These are phyloP conservation scores for Fusarium guadeloupense DNA, from an alignment of 2,329 filamentous ascomycete genomes.

Conservation along the genomic window DNA sequence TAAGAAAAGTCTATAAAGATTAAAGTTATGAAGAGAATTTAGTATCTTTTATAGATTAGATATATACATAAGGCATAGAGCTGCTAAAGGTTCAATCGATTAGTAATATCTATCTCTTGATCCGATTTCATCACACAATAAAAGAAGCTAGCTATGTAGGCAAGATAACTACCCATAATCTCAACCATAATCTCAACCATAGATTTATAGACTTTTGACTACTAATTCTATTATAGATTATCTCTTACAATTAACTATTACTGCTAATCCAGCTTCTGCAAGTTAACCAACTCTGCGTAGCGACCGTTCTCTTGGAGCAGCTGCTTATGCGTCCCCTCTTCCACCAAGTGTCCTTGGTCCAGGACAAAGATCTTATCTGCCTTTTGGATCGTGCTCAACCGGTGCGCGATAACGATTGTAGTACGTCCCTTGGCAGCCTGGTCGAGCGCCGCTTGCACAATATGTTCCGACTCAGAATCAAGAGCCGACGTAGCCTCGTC, in stretches of 20 bases:
- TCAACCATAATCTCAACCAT: background rate
- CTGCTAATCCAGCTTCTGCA: constrained; percentile 76
- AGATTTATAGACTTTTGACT: too few relatives aligned
- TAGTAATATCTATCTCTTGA: background rate
- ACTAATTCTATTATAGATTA: too few relatives aligned
- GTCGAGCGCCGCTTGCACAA: constrained; percentile 83
- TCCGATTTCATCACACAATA: too few relatives aligned
- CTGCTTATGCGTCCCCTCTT: constrained; percentile 81
- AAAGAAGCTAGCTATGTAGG: background rate
- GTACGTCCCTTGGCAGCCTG: constrained; percentile 83
- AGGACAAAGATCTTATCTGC: constrained; percentile 96
- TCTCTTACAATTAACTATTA: too few relatives aligned
- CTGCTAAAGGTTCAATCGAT: background rate
- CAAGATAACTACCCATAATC: background rate
- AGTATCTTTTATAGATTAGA: too few relatives aligned
- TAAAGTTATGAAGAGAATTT: too few relatives aligned
- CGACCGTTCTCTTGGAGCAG: constrained; percentile 74
- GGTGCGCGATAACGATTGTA: constrained; percentile 92
- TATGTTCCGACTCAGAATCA: constrained; percentile 79
- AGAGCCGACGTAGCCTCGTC: constrained; percentile 84
- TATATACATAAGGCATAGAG: too few relatives aligned
- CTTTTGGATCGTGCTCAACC: constrained; percentile 90
- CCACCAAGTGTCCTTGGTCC: constrained; percentile 84
- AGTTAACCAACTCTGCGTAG: constrained; percentile 80
- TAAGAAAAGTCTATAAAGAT: too few relatives aligned